Evolutionary conservation across 768 basidiomycete species (phyloP).

Genomic region (Pholiota microspora): DNA sequence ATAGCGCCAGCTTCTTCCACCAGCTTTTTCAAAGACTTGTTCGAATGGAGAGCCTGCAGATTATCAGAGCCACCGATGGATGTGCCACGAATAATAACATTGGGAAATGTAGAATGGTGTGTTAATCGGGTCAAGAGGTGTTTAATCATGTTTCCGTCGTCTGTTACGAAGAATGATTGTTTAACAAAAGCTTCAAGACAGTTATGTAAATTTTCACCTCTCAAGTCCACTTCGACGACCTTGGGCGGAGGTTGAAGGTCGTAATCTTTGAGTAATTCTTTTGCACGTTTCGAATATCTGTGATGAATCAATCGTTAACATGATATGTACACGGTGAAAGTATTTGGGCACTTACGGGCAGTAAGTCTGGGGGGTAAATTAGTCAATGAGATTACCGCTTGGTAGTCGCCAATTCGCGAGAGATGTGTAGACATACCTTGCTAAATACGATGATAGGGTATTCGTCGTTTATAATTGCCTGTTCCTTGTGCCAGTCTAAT

Average conservation of each 20-base stretch:
- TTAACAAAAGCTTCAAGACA: not conserved
- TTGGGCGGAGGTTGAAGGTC: slow-evolving; percentile 62
- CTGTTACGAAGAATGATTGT: slow-evolving; percentile 29
- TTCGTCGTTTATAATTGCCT: slow-evolving; percentile 39
- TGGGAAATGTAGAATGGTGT: slow-evolving; percentile 69
- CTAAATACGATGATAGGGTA: slow-evolving; percentile 78
- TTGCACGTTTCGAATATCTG: slow-evolving; percentile 62
- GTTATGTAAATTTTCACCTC: slow-evolving; percentile 37
- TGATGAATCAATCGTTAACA: not conserved
- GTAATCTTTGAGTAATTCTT: slow-evolving; percentile 59
- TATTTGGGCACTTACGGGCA: slow-evolving; percentile 62
- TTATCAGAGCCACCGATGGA: slow-evolving; percentile 69
- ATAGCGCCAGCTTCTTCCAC: slow-evolving; percentile 47
- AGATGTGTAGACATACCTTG: slow-evolving; percentile 48
- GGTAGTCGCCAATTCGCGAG: not conserved
- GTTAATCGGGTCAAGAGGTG: slow-evolving; percentile 65
- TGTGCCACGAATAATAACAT: slow-evolving; percentile 61
- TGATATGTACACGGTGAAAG: not conserved
- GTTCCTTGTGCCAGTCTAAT: slow-evolving; percentile 43
- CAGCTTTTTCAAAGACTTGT: slow-evolving; percentile 38
- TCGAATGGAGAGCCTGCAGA: slow-evolving; percentile 49
- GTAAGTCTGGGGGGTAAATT: slow-evolving; percentile 47
- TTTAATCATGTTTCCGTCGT: slow-evolving; percentile 64
- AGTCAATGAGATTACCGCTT: not conserved
- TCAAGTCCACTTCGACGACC: slow-evolving; percentile 73